These are phyloP conservation scores for Moringa oleifera DNA, from an alignment of 345 rosid species.

Conservation along the genomic window DNA sequence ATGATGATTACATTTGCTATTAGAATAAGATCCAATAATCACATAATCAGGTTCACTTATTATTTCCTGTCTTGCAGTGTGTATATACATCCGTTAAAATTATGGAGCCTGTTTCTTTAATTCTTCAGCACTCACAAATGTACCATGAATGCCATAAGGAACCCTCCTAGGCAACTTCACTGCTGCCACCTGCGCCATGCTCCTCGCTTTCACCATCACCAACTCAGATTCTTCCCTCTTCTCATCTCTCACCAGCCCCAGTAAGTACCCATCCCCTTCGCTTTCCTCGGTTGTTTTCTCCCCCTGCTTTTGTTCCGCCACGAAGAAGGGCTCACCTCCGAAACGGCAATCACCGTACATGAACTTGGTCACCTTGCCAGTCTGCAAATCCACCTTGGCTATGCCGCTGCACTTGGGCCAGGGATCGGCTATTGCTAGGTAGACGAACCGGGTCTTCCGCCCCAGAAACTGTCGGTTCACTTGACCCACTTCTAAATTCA, in stretches of 20 bases:
- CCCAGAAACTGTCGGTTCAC: constrained; percentile 73
- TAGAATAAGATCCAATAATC: no score
- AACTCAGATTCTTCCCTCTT: constrained; percentile 69
- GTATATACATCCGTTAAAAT: no score
- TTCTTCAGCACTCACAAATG: constrained; percentile 56
- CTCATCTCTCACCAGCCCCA: constrained; percentile 74
- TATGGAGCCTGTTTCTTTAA: constrained; percentile 47
- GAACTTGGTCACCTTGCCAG: constrained; percentile 50
- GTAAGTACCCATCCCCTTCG: constrained; percentile 66
- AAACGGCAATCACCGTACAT: constrained; percentile 54
- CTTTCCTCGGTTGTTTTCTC: constrained; percentile 15
- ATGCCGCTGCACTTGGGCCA: constrained; percentile 89
- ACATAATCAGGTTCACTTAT: no score
- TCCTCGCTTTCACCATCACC: constrained; percentile 61
- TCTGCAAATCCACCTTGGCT: constrained; percentile 68
- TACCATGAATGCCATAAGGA: constrained; percentile 86
- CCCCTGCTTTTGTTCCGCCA: no score
- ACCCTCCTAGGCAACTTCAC: constrained; percentile 73
- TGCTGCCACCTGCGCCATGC: constrained; percentile 49
- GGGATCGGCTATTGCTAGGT: constrained; percentile 76
- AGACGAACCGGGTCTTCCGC: constrained; percentile 57
- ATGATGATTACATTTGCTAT: no score
- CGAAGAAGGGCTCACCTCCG: constrained; percentile 82
- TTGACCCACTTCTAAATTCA: constrained; percentile 86
- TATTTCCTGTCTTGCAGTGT: no score